These are phyloP conservation scores for Dipodascus geniculatus DNA, from an alignment of 805 yeast genomes.

Conservation along the genomic window DNA sequence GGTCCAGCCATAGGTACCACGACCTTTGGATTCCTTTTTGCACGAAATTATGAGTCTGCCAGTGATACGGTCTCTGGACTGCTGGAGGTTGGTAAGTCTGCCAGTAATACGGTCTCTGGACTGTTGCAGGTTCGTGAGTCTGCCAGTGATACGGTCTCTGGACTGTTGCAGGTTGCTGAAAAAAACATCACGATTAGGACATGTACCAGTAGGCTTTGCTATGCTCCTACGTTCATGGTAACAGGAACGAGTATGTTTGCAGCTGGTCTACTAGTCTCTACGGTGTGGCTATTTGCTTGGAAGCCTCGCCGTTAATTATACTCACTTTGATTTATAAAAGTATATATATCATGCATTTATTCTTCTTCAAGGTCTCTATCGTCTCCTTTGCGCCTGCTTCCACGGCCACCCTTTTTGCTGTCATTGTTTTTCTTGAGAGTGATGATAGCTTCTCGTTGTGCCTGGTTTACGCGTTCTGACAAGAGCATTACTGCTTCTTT, in stretches of 20 bases:
- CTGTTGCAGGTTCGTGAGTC: constrained; percentile 42
- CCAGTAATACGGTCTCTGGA: constrained; percentile 59
- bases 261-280: constrained; percentile 11
- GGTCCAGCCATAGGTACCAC: constrained; percentile 82
- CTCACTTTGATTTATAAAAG: not conserved
- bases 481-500: constrained; percentile 65
- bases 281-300: constrained; percentile 14
- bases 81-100: not conserved
- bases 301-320: constrained; percentile 4
- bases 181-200: not conserved
- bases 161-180: not conserved
- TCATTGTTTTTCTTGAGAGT: constrained; percentile 60
- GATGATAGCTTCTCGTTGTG: constrained; percentile 79
- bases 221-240: constrained; percentile 17
- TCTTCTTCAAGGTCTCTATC: constrained; percentile 37
- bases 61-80: not conserved
- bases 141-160: constrained; percentile 4
- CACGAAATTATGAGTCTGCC: constrained; percentile 41
- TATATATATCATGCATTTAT: constrained; percentile 6
- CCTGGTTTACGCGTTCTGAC: constrained; percentile 82
- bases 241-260: constrained; percentile 18
- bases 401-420: constrained; percentile 30
- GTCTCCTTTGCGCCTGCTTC: constrained; percentile 30
- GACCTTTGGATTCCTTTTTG: constrained; percentile 58
- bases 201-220: constrained; percentile 16